These are phyloP conservation scores for Paraphysoderma sedebokerense DNA, from an alignment of 371 early-diverging fungal species.

Conservation along the genomic window DNA sequence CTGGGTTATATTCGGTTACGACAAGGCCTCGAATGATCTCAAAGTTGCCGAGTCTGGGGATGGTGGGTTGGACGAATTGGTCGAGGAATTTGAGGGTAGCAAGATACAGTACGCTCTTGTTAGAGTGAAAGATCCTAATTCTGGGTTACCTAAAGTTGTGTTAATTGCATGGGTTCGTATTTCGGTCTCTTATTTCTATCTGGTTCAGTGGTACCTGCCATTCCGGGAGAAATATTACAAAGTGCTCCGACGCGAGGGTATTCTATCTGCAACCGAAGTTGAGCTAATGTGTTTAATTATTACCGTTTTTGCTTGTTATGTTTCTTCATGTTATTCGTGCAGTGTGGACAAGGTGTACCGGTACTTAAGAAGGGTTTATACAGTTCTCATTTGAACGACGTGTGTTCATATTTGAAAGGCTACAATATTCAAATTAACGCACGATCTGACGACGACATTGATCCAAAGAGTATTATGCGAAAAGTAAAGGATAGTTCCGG, in stretches of 20 bases:
- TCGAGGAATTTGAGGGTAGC: conserved; percentile 75
- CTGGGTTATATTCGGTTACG: conserved; percentile 72
- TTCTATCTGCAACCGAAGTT: no score
- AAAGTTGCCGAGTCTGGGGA: conserved; percentile 50
- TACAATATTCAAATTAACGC: conserved; percentile 82
- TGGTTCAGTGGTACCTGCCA: no score
- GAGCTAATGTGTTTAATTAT: no score
- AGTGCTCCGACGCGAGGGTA: no score
- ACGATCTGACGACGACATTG: conserved; percentile 43
- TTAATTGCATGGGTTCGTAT: conserved; percentile 74
- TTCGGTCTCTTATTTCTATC: not conserved
- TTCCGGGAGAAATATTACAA: no score
- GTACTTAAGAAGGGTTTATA: conserved; percentile 77
- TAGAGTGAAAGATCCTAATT: conserved; percentile 69
- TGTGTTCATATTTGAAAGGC: conserved; percentile 56
- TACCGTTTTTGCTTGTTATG: not conserved
- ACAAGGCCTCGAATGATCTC: conserved; percentile 65
- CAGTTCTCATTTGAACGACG: conserved; percentile 62
- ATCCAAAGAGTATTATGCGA: conserved; percentile 16
- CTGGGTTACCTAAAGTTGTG: conserved; percentile 69
- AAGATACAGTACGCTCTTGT: conserved; percentile 81
- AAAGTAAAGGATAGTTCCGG: conserved; percentile 19
- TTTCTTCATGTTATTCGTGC: not conserved
- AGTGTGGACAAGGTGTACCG: conserved; percentile 90
- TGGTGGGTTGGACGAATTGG: conserved; percentile 67